Evolutionary conservation across 495 filamentous ascomycete species (phyloP).

Genomic region (Xylaria flabelliformis): DNA sequence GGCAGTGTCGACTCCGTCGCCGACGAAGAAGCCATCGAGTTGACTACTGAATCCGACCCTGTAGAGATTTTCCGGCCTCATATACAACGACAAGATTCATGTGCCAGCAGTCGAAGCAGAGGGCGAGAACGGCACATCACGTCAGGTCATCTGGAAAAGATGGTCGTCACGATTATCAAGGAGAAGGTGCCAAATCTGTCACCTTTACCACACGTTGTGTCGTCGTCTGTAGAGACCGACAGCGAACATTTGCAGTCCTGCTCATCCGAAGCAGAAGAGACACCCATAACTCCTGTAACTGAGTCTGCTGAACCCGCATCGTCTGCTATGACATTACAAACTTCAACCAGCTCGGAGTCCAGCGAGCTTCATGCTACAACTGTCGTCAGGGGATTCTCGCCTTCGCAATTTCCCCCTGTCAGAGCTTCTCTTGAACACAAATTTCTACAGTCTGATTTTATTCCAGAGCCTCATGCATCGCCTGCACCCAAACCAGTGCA

Average conservation of each 20-base stretch:
- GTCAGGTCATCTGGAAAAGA: slow-evolving; percentile 82
- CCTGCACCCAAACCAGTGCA: slow-evolving; percentile 57
- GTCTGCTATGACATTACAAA: slow-evolving; percentile 13
- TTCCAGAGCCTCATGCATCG: slow-evolving; percentile 53
- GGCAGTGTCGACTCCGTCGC: slow-evolving; percentile 84
- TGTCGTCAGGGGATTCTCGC: slow-evolving; percentile 87
- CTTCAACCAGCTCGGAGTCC: slow-evolving; percentile 14
- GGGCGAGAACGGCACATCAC: slow-evolving; percentile 91
- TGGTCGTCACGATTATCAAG: slow-evolving; percentile 84
- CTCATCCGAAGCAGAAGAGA: slow-evolving; percentile 38
- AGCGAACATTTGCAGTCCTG: slow-evolving; percentile 34
- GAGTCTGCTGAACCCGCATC: slow-evolving; percentile 16
- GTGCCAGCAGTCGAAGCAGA: slow-evolving; percentile 64
- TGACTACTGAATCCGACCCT: slow-evolving; percentile 62
- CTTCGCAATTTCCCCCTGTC: slow-evolving; percentile 73
- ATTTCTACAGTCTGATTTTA: slow-evolving; percentile 37
- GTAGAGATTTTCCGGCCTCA: slow-evolving; percentile 65
- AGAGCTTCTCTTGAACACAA: slow-evolving; percentile 41
- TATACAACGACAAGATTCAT: slow-evolving; percentile 62
- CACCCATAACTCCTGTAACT: slow-evolving; percentile 32
- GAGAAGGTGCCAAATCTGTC: slow-evolving; percentile 71
- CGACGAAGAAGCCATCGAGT: slow-evolving; percentile 77
- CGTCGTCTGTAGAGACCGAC: slow-evolving; percentile 34
- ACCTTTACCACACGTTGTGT: slow-evolving; percentile 61
- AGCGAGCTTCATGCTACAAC: slow-evolving; percentile 56